Evolutionary conservation across 768 basidiomycete genomes (phyloP).

Genomic region (Trametes cinnabarina): DNA sequence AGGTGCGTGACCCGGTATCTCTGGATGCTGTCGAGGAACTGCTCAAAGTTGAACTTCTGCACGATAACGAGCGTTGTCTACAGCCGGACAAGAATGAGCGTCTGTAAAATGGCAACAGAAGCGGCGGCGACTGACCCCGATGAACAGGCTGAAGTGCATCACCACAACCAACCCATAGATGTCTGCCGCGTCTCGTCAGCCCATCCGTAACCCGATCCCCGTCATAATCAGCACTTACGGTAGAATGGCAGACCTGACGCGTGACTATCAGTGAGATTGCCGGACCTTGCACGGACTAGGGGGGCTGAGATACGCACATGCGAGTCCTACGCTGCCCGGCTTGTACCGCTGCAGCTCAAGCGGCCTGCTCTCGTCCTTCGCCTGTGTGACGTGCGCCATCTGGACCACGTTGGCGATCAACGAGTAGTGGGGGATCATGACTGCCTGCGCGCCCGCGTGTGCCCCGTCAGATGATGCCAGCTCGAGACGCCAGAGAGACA

Average conservation of each 20-base stretch:
- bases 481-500: conserved; percentile 27
- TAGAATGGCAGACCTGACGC: conserved; percentile 31
- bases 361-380: conserved; percentile 34
- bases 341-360: conserved; percentile 41
- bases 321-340: conserved; percentile 57
- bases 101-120: background rate
- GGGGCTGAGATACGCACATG: conserved; percentile 37
- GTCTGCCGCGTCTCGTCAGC: conserved; percentile 41
- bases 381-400: conserved; percentile 23
- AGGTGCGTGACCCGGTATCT: conserved; percentile 35
- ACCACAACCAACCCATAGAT: conserved; percentile 37
- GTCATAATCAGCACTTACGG: conserved; percentile 21
- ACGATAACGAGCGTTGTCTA: conserved; percentile 34
- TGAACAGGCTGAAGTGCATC: conserved; percentile 29
- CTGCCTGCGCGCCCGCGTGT: conserved; percentile 55
- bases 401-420: conserved; percentile 35
- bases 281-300: background rate
- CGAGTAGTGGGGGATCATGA: conserved; percentile 40
- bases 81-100: background rate
- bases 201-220: background rate
- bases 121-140: conserved; percentile 25
- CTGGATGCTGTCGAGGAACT: conserved; percentile 36
- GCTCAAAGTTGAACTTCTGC: conserved; percentile 33
- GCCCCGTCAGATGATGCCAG: conserved; percentile 34
- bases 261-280: background rate